Conservation (phyloP, 352 stramenopile species). For the Pythium phragmitis region DNA sequence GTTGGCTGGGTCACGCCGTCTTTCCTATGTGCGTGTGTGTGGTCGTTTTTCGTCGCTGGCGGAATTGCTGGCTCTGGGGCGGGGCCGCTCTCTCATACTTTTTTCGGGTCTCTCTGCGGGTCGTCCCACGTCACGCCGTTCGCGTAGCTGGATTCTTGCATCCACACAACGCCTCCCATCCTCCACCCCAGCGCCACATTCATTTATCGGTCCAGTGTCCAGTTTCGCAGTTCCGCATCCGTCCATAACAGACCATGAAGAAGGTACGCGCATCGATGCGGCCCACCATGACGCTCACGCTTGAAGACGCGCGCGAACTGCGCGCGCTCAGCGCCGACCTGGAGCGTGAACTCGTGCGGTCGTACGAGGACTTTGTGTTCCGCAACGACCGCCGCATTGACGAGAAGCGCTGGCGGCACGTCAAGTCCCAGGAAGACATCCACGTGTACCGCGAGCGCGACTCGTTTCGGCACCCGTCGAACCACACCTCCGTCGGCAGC, state of each 20-base stretch:
- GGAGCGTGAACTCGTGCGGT: slow-evolving; percentile 34
- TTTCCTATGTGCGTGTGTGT: too few species aligned
- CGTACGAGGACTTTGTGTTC: slow-evolving; percentile 46
- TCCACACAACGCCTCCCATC: too few species aligned
- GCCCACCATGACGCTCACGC: slow-evolving; percentile 5
- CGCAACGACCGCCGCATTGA: slow-evolving; percentile 31
- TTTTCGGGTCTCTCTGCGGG: too few species aligned
- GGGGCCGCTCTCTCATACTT: too few species aligned
- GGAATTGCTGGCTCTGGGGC: too few species aligned
- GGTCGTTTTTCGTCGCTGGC: too few species aligned
- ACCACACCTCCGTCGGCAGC: neutral
- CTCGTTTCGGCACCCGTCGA: neutral
- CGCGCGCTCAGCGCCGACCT: slow-evolving; percentile 20
- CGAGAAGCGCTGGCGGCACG: slow-evolving; percentile 34
- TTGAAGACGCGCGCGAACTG: slow-evolving; percentile 22
- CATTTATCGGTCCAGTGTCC: neutral
- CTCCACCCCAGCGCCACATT: neutral
- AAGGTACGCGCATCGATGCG: slow-evolving; percentile 10
- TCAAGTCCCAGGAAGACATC: slow-evolving; percentile 24
- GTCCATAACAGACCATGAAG: neutral
- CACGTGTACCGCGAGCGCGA: slow-evolving; percentile 42
- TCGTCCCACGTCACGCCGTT: too few species aligned
- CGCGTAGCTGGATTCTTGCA: too few species aligned
- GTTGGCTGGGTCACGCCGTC: too few species aligned
- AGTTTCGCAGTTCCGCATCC: neutral